phyloP scores from a whole-genome alignment of 2,329 filamentous ascomycete genomes.

The Paecilomyces fulvus region DNA sequence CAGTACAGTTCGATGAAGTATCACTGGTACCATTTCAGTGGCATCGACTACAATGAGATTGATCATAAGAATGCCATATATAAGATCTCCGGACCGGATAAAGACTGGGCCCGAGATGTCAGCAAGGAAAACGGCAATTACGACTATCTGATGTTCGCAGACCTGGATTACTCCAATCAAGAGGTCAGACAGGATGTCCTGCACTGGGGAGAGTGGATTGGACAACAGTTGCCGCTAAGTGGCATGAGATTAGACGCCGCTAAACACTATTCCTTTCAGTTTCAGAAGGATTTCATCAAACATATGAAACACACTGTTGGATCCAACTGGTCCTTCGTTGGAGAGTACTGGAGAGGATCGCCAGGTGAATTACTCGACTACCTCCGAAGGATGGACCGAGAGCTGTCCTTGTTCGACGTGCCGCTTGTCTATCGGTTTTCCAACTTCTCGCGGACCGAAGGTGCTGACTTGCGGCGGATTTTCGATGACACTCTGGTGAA shows the following conservation, averaged over 20 bases:
- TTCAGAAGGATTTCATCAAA: slow-evolving; percentile 56
- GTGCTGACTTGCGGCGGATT: slow-evolving; percentile 54
- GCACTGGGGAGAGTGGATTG: slow-evolving; percentile 61
- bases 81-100: slow-evolving; percentile 55
- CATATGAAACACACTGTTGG: slow-evolving; percentile 46
- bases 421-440: slow-evolving; percentile 63
- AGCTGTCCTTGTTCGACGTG: slow-evolving; percentile 57
- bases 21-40: slow-evolving; percentile 59
- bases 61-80: slow-evolving; percentile 54
- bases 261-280: slow-evolving; percentile 63
- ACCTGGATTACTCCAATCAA: slow-evolving; percentile 56
- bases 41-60: slow-evolving; percentile 56
- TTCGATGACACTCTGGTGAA: slow-evolving; percentile 54
- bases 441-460: slow-evolving; percentile 46
- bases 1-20: slow-evolving; percentile 56
- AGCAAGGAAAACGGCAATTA: slow-evolving; percentile 60
- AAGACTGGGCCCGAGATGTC: slow-evolving; percentile 56
- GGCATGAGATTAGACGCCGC: slow-evolving; percentile 65
- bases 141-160: slow-evolving; percentile 62
- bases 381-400: slow-evolving; percentile 49
- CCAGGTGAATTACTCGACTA: slow-evolving; percentile 49
- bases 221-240: slow-evolving; percentile 49
- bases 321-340: slow-evolving; percentile 55
- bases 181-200: slow-evolving; percentile 59
- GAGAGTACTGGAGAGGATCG: slow-evolving; percentile 61